These are phyloP conservation scores for Odontarrhena argentea DNA, from an alignment of 345 rosid genomes.

Conservation along the genomic window DNA sequence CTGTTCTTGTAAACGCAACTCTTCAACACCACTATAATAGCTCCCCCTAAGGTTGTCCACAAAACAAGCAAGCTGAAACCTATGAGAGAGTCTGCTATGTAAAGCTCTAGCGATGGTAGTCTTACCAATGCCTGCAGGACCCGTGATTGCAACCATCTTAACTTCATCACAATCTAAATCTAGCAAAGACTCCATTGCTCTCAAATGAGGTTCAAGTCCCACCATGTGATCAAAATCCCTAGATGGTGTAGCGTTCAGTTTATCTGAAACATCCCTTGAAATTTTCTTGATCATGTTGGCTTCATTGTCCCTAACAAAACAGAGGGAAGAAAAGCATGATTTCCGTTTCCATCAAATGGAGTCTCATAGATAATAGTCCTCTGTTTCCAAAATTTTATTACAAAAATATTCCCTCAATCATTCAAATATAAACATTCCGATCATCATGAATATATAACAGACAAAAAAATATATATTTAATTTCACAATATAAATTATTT, in stretches of 20 bases:
- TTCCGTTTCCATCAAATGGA: no score
- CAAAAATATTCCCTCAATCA: not conserved
- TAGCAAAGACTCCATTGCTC: not conserved
- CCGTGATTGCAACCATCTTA: not conserved
- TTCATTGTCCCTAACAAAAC: slow-evolving; percentile 1
- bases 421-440: no score
- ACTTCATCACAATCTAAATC: not conserved
- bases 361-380: no score
- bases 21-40: not conserved
- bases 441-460: no score
- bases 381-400: no score
- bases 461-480: no score
- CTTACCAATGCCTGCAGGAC: no score
- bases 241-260: not conserved
- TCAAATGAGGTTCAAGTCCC: slow-evolving; percentile 3
- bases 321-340: not conserved
- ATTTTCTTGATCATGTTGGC: not conserved
- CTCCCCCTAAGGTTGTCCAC: not conserved
- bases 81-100: not conserved
- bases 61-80: not conserved
- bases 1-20: not conserved
- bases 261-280: not conserved
- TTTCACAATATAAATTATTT: no score
- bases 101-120: not conserved
- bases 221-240: slow-evolving; percentile 12